Percentiles rank a stretch among this genome's conserved stretches.
Conservation (phyloP, 257 asterid species). For the Agastache rugosa region DNA sequence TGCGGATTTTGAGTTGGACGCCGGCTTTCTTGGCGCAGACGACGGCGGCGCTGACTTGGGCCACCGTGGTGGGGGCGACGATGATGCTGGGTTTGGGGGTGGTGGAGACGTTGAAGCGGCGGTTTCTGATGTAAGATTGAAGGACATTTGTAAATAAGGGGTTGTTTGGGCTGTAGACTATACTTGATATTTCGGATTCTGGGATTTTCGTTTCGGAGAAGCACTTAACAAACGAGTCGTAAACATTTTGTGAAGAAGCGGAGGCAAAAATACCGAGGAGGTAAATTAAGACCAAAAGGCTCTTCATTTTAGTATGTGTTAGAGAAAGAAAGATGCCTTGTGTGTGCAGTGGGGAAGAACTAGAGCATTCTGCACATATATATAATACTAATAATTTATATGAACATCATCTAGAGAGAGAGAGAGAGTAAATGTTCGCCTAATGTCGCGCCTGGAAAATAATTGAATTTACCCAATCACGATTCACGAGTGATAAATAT, state of each 20-base stretch:
- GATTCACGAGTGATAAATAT: neutral
- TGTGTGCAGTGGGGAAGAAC: neutral
- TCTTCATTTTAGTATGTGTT: slow-evolving; percentile 37
- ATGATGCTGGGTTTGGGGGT: slow-evolving; percentile 51
- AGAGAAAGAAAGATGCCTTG: neutral
- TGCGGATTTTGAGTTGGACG: slow-evolving; percentile 57
- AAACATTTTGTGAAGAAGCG: slow-evolving; percentile 30
- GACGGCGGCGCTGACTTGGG: slow-evolving; percentile 53
- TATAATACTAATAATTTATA: neutral
- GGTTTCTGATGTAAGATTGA: slow-evolving; percentile 52
- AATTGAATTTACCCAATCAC: neutral
- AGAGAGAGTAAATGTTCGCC: slow-evolving; percentile 18
- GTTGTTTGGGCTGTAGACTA: slow-evolving; percentile 46
- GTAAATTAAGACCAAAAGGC: slow-evolving; percentile 7
- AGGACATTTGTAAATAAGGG: slow-evolving; percentile 45
- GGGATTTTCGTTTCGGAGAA: slow-evolving; percentile 39
- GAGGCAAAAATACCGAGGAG: neutral
- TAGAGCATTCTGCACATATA: neutral
- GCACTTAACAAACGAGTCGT: slow-evolving; percentile 40
- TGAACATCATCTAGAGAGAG: neutral
- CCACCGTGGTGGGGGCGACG: slow-evolving; percentile 48
- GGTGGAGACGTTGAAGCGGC: slow-evolving; percentile 55
- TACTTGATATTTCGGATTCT: slow-evolving; percentile 32
- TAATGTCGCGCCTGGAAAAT: slow-evolving; percentile 18
- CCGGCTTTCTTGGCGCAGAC: slow-evolving; percentile 46